phyloP scores from a whole-genome alignment of 2,329 filamentous ascomycete genomes.

The Fusarium aywerte region DNA sequence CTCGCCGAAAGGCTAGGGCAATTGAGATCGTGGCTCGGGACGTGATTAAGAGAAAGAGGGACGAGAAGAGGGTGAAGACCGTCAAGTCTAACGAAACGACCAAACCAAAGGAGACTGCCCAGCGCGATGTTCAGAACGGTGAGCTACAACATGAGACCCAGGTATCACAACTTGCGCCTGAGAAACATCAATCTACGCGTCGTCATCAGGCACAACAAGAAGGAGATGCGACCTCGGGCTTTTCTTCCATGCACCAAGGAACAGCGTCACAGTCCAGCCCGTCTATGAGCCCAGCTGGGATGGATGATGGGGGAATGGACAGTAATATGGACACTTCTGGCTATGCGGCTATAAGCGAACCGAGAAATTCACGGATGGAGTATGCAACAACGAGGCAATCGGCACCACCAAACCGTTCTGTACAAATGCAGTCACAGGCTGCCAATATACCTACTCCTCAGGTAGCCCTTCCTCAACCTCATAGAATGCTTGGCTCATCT shows the following conservation, averaged over 20 bases:
- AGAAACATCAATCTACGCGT: neutral
- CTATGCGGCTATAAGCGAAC: conserved; percentile 44
- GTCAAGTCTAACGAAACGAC: conserved; percentile 60
- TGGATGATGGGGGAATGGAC: conserved; percentile 32
- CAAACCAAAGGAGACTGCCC: conserved; percentile 8
- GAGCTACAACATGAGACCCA: neutral
- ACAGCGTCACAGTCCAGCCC: conserved; percentile 26
- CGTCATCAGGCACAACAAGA: conserved; percentile 4
- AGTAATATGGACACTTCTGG: conserved; percentile 35
- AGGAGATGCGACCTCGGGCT: neutral
- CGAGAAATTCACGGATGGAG: conserved; percentile 40
- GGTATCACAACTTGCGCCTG: neutral
- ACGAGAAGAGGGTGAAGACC: conserved; percentile 61
- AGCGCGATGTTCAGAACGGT: neutral
- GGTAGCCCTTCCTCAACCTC: conserved; percentile 34
- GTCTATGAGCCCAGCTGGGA: conserved; percentile 21
- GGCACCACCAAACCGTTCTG: conserved; percentile 36
- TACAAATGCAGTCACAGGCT: conserved; percentile 39
- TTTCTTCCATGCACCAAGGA: conserved; percentile 7
- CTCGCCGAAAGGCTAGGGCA: conserved; percentile 68
- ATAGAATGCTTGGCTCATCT: conserved; percentile 44
- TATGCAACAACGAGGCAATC: conserved; percentile 38
- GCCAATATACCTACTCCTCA: conserved; percentile 31
- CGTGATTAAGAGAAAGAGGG: conserved; percentile 79
- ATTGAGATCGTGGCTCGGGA: conserved; percentile 78